Evolutionary conservation across 768 basidiomycete genomes (phyloP), one percentile per base, ranked within the genome.

Genomic region (Boletus vinaceobasis): DNA sequence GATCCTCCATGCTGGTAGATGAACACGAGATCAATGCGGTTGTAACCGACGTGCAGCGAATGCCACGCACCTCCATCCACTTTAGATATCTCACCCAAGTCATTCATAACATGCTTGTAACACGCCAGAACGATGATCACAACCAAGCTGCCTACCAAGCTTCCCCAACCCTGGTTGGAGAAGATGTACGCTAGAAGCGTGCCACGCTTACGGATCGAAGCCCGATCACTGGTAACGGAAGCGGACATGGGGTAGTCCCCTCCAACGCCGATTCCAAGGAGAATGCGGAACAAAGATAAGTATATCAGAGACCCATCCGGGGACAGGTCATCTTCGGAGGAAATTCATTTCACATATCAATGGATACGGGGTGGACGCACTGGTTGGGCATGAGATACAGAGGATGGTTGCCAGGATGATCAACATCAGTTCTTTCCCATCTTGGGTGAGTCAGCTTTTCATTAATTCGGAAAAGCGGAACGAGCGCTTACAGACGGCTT

Each of bases 181-280:
- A 89, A 90, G 60, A 88, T 86, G 64, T 87, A 88, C 21, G 84
- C 77, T n/a, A 92, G 77, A 71, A 91, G 77, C 0, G 85, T 85
- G 0, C 89, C 89, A 15, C 87, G 79, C 47, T 87, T 83, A 36
- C 81, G 75, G 37, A 89, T 65, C 57, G 79, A 79, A 7, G 87
- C 77, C 14, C 86, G 78, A 60, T 91, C 88, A 7, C 80, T 81
- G 11, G 85, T 81, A 53, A 89, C 74, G 10, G 80, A 80, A 0
- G 88, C 87, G 11, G 80, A 83, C 87, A 90, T 86, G 2, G 88
- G 87, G 63, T 89, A 89, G 67, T 90, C 90, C 3, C 86, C 89
- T 15, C 88, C 90, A 1, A 91, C 83, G 23, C 89, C 90, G 17
- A 92, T 71, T 0, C 90, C 90, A 35, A 91, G 80, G 7, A 91